Base-by-base conservation (phyloP, 2,329 filamentous ascomycete species). In the Cytospora schulzeri region DNA sequence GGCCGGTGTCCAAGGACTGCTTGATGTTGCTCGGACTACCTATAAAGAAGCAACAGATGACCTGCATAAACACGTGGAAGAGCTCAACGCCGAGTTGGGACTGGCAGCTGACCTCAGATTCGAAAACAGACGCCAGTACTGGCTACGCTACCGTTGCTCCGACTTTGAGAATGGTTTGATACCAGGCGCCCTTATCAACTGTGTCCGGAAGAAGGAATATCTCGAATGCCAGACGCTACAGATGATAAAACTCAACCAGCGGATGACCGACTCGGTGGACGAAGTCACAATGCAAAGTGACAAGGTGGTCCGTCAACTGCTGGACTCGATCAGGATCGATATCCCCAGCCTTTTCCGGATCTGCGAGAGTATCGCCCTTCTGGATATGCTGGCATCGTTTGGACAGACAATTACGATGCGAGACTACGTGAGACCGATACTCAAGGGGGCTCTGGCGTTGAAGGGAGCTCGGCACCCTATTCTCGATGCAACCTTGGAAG, bases 21-120 rank as follows among this genome's bases (percentile, higher is more conserved):
- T 98, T 4, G 94, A 97, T 76, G 91, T 97, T 45, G 91, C 92
- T 38, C 86, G 93, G 6, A 90, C 93, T 71, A 92, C 92, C 0
- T 97, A 95, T 77, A 96, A 95, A 70, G 94, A 98, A 74, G 87
- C 90, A 1, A 95, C 89, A 6, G 85, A 90, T 57, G 92, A 97
- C 74, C 86, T 73, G 82, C 69, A 74, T 33, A 68, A 74, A 28
- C 72, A 72, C 57, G 68, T 94, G 3, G 82, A 85, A 26, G 83
- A 87, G 19, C 76, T 97, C 14, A 85, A 85, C 67, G 81, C 91
- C 90, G 79, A 82, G 24, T 80, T 88, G 70, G 79, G 84, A 3
- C 75, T 96, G 3, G 74, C 78, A 1, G 79, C 91, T 5, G 85
- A 89, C 38, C 79, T 96, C 24, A 91, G 88, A 70, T 98, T 86